Evolutionary conservation across 306 rosid genomes (phyloP).

Genomic region (Gastrolobium villosum): DNA sequence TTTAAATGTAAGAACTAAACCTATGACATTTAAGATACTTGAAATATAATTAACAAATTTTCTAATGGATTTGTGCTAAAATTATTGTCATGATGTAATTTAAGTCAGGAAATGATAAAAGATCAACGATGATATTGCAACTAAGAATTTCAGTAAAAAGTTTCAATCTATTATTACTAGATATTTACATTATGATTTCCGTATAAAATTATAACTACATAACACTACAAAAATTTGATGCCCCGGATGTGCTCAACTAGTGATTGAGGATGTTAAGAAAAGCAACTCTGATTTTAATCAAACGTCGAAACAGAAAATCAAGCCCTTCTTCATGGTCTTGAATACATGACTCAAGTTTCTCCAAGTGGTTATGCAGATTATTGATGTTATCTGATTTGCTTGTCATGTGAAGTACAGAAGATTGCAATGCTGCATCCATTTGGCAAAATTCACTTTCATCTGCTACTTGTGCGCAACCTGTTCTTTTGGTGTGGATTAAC

Average conservation of each 20-base stretch:
- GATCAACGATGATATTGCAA: not conserved
- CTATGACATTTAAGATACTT: too few species aligned
- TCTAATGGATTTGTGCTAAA: too few species aligned
- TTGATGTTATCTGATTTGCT: constrained; percentile 19
- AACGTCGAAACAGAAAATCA: constrained; percentile 41
- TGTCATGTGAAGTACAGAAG: constrained; percentile 28
- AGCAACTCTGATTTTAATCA: constrained; percentile 50
- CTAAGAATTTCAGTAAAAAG: not conserved
- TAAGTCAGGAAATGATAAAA: not conserved
- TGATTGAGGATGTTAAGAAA: constrained; percentile 47
- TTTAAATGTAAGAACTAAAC: too few species aligned
- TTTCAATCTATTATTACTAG: not conserved
- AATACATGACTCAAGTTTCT: constrained; percentile 23
- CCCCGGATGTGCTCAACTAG: constrained; percentile 28
- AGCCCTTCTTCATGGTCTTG: constrained; percentile 48
- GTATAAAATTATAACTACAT: too few species aligned
- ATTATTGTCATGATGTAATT: constrained; percentile 2
- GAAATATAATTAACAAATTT: too few species aligned
- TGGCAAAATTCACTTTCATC: constrained; percentile 39
- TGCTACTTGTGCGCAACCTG: not conserved
- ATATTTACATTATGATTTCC: not conserved
- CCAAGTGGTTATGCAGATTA: constrained; percentile 12
- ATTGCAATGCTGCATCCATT: constrained; percentile 45
- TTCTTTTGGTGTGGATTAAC: constrained; percentile 39
- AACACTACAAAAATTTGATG: too few species aligned